These are phyloP conservation scores for Ashbya aceris DNA, from an alignment of 1,139 yeast species.

Conservation along the genomic window DNA sequence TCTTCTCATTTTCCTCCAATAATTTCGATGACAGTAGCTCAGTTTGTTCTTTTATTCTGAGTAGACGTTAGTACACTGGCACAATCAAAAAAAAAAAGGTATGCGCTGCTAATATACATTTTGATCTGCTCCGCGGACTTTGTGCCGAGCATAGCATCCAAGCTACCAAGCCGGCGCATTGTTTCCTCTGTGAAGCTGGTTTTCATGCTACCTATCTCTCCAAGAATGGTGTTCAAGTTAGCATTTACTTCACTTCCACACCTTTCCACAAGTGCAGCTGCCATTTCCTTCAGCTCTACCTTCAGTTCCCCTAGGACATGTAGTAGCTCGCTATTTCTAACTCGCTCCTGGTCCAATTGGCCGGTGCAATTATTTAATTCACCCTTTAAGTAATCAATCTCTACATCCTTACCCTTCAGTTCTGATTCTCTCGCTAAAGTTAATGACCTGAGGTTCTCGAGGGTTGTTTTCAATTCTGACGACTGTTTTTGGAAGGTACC, in stretches of 20 bases:
- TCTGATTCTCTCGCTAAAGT: constrained; percentile 17
- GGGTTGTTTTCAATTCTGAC: constrained; percentile 9
- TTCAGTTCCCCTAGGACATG: constrained; percentile 14
- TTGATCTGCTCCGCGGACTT: neutral
- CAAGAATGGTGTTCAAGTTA: neutral
- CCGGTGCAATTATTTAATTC: constrained; percentile 28
- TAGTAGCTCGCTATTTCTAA: constrained; percentile 19
- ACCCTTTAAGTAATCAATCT: constrained; percentile 23
- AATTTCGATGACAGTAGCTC: neutral
- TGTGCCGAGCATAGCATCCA: neutral
- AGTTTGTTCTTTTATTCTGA: neutral
- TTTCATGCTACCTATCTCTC: constrained; percentile 8
- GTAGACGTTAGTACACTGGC: too few species aligned
- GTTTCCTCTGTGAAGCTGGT: too few species aligned
- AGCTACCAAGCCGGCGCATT: neutral
- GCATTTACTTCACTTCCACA: neutral
- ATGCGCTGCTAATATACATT: too few species aligned
- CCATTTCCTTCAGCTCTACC: constrained; percentile 1
- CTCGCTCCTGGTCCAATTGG: constrained; percentile 26
- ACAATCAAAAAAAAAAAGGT: too few species aligned
- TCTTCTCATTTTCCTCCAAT: neutral
- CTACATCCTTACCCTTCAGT: constrained; percentile 18
- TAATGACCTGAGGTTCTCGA: constrained; percentile 12
- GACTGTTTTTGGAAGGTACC: constrained; percentile 14
- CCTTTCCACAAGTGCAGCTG: too few species aligned